A percentile compares a stretch with the other conserved stretches of the same genome.
Conservation (phyloP, 1,284 basidiomycete genomes). For the Lentinula novae-zelandiae region DNA sequence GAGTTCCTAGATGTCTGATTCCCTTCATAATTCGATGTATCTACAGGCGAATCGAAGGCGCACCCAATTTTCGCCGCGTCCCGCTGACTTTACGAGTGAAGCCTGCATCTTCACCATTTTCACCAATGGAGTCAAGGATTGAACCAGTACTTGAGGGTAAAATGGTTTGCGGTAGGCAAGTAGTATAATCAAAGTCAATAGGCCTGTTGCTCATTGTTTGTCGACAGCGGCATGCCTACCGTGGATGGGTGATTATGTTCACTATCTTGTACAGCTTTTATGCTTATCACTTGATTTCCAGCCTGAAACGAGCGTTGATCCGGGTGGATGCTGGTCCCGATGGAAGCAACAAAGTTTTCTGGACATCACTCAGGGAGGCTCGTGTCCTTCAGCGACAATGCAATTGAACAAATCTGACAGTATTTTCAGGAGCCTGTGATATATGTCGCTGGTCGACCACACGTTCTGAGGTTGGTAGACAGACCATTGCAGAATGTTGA, state of each 20-base stretch:
- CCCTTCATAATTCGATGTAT: constrained; percentile 11
- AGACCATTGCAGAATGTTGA: constrained; percentile 91
- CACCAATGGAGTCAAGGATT: constrained; percentile 32
- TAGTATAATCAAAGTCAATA: constrained; percentile 3
- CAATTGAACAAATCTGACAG: constrained; percentile 4
- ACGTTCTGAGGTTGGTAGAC: constrained; percentile 90
- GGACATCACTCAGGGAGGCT: constrained; percentile 91
- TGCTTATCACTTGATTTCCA: constrained; percentile 25
- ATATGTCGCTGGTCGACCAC: constrained; percentile 86
- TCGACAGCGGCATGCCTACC: constrained; percentile 80
- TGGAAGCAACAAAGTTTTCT: constrained; percentile 73
- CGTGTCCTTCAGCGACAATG: constrained; percentile 6
- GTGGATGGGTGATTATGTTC: constrained; percentile 66
- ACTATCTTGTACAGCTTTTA: constrained; percentile 5
- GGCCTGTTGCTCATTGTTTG: constrained; percentile 13
- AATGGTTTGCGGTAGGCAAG: constrained; percentile 82
- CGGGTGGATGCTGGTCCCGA: constrained; percentile 78
- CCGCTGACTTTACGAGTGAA: constrained; percentile 56
- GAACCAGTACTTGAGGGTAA: constrained; percentile 43
- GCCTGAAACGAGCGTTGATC: constrained; percentile 77
- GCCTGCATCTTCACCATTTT: constrained; percentile 19
- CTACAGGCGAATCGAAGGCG: constrained; percentile 82
- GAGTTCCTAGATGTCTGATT: constrained; percentile 25
- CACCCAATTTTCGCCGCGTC: constrained; percentile 87
- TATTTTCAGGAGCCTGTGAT: constrained; percentile 83